Percentiles rank a stretch among this genome's conserved stretches.
Conservation (phyloP, 2,329 filamentous ascomycete genomes). For the Trichophyton schoenleinii region DNA sequence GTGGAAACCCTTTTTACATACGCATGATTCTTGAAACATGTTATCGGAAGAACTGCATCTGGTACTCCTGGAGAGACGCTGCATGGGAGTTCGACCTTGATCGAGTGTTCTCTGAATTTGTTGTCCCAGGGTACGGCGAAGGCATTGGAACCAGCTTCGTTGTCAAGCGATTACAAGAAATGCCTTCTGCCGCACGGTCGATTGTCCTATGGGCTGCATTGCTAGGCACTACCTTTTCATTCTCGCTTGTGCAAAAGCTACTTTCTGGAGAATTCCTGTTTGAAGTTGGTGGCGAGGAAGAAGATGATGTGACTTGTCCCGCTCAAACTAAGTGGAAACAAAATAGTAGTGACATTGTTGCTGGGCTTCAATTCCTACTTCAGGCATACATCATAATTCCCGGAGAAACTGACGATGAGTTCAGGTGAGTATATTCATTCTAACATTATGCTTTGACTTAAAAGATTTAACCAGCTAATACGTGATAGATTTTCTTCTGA, state of each 20-base stretch:
- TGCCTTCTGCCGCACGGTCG: conserved; percentile 59
- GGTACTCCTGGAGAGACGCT: conserved; percentile 74
- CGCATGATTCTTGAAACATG: conserved; percentile 81
- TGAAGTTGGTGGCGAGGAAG: conserved; percentile 34
- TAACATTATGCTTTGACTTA: neutral
- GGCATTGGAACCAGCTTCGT: conserved; percentile 76
- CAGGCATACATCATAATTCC: conserved; percentile 69
- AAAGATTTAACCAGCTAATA: neutral
- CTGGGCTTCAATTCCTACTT: conserved; percentile 69
- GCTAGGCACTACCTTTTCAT: conserved; percentile 71
- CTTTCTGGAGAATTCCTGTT: conserved; percentile 63
- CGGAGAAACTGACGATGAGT: conserved; percentile 72
- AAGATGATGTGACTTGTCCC: conserved; percentile 25
- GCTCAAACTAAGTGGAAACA: conserved; percentile 40
- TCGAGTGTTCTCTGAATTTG: conserved; percentile 72
- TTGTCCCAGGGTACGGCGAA: conserved; percentile 63
- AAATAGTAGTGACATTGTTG: conserved; percentile 51
- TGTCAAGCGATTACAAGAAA: conserved; percentile 60
- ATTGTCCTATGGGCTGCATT: conserved; percentile 80
- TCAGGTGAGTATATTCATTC: conserved; percentile 39
- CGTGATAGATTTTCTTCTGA: conserved; percentile 64
- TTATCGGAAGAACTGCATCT: conserved; percentile 75
- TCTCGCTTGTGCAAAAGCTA: conserved; percentile 63
- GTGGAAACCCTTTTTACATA: conserved; percentile 82
- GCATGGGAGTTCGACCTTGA: conserved; percentile 80